phyloP scores from a whole-genome alignment of 2,329 filamentous ascomycete species.

The Lecanosticta acicola region DNA sequence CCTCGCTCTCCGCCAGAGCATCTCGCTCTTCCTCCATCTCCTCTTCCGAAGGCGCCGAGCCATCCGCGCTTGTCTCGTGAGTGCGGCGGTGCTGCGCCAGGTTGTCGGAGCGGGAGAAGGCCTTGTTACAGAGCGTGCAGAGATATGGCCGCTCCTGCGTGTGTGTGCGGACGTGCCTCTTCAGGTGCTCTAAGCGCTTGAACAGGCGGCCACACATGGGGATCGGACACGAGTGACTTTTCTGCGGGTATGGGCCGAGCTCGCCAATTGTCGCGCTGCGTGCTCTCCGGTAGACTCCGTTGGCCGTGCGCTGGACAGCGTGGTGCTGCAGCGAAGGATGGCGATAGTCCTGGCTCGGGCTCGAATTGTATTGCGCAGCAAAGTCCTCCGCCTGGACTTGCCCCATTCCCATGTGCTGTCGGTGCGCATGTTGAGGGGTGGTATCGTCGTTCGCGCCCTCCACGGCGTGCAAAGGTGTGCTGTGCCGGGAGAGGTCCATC shows the following conservation, averaged over 20 bases:
- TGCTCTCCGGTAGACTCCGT: slow-evolving; percentile 78
- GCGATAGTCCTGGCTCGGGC: slow-evolving; percentile 35
- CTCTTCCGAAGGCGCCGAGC: slow-evolving; percentile 65
- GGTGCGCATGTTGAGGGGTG: slow-evolving; percentile 16
- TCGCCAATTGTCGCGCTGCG: slow-evolving; percentile 96
- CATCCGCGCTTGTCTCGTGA: slow-evolving; percentile 68
- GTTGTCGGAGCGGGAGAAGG: slow-evolving; percentile 97
- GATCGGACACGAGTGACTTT: slow-evolving; percentile 98
- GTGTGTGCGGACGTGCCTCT: slow-evolving; percentile 98
- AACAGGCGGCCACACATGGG: slow-evolving; percentile 94
- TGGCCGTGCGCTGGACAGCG: slow-evolving; percentile 54
- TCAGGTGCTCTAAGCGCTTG: slow-evolving; percentile 98
- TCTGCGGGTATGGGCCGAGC: slow-evolving; percentile 90
- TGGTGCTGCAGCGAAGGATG: slow-evolving; percentile 54
- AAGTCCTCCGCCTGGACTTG: slow-evolving; percentile 61
- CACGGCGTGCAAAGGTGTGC: slow-evolving; percentile 81
- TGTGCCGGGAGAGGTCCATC: slow-evolving; percentile 78
- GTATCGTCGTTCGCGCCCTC: slow-evolving; percentile 63
- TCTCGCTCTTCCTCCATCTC: slow-evolving; percentile 86
- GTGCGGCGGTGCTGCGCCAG: slow-evolving; percentile 86
- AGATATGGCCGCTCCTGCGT: slow-evolving; percentile 98
- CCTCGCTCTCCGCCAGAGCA: slow-evolving; percentile 72
- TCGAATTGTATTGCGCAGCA: slow-evolving; percentile 53
- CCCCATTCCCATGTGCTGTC: slow-evolving; percentile 59
- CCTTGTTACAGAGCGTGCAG: slow-evolving; percentile 96